phyloP scores from a whole-genome alignment of 768 basidiomycete species.

The Mycena vitilis region DNA sequence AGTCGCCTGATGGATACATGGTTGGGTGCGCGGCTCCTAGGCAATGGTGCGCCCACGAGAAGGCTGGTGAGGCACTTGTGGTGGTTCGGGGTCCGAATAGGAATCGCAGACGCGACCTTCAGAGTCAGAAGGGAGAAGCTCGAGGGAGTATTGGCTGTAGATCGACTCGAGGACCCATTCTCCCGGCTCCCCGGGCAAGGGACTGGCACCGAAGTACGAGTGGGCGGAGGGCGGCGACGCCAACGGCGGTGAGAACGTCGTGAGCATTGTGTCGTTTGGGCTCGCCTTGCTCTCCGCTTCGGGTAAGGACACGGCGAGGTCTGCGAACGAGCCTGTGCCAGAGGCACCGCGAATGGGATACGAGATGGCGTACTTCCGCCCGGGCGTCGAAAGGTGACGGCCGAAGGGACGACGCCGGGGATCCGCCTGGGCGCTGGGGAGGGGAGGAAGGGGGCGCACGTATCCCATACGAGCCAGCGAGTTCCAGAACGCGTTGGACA shows the following conservation, averaged over 20 bases:
- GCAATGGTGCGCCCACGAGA: too few species aligned
- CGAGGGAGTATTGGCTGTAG: too few species aligned
- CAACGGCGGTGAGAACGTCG: constrained; percentile 34
- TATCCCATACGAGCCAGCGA: constrained; percentile 6
- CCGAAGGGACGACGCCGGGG: not conserved
- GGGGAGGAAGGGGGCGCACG: constrained; percentile 8
- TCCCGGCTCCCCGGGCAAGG: not conserved
- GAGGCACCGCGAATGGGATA: constrained; percentile 7
- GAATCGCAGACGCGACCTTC: too few species aligned
- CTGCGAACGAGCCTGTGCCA: constrained; percentile 18
- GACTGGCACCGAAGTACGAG: not conserved
- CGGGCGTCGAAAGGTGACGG: not conserved
- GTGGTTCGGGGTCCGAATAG: too few species aligned
- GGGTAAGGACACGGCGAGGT: constrained; percentile 40
- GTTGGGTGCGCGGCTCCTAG: too few species aligned
- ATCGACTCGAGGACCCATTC: not conserved
- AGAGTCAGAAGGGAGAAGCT: too few species aligned
- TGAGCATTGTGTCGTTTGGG: not conserved
- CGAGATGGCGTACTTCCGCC: constrained; percentile 1
- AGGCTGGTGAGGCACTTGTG: too few species aligned
- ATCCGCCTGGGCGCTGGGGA: not conserved
- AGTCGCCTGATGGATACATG: too few species aligned
- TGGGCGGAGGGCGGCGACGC: constrained; percentile 12
- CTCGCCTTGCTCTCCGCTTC: not conserved
- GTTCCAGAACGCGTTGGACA: constrained; percentile 25